Evolutionary conservation across 2,329 filamentous ascomycete species (phyloP).

Genomic region (Apiospora malaysiana): DNA sequence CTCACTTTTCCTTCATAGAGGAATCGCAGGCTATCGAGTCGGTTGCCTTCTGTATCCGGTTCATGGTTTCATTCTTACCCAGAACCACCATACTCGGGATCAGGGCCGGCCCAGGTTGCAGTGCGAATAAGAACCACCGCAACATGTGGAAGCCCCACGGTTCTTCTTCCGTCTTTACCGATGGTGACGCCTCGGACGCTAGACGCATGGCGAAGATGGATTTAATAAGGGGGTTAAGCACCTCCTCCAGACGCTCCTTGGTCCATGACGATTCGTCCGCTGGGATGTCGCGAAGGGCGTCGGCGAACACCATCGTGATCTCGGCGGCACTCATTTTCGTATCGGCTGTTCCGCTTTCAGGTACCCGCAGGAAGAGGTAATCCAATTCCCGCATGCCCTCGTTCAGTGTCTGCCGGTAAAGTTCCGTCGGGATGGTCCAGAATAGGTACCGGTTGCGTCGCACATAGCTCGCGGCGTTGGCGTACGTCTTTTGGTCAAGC

Average conservation of each 20-base stretch:
- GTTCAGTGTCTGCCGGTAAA: conserved; percentile 23
- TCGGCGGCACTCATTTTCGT: conserved; percentile 22
- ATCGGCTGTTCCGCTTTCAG: neutral
- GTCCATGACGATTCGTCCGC: conserved; percentile 29
- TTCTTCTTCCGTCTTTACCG: conserved; percentile 19
- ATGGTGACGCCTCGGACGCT: neutral
- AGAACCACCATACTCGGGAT: conserved; percentile 34
- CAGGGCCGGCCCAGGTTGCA: conserved; percentile 32
- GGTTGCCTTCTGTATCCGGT: conserved; percentile 25
- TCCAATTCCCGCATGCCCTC: neutral
- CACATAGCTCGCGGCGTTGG: conserved; percentile 28
- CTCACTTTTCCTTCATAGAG: neutral
- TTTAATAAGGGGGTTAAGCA: conserved; percentile 29
- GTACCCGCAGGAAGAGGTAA: neutral
- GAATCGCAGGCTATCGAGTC: neutral
- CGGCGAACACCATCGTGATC: conserved; percentile 27
- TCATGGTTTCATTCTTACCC: conserved; percentile 35
- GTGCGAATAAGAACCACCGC: conserved; percentile 37
- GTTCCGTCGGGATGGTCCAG: conserved; percentile 32
- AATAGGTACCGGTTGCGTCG: conserved; percentile 34
- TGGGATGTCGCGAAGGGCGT: conserved; percentile 27
- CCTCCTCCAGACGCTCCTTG: conserved; percentile 22
- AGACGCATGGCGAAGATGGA: conserved; percentile 26
- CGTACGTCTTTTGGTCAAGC: conserved; percentile 28
- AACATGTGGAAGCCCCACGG: conserved; percentile 37